These are phyloP conservation scores for Pichia californica DNA, from an alignment of 805 yeast species.

Conservation along the genomic window DNA sequence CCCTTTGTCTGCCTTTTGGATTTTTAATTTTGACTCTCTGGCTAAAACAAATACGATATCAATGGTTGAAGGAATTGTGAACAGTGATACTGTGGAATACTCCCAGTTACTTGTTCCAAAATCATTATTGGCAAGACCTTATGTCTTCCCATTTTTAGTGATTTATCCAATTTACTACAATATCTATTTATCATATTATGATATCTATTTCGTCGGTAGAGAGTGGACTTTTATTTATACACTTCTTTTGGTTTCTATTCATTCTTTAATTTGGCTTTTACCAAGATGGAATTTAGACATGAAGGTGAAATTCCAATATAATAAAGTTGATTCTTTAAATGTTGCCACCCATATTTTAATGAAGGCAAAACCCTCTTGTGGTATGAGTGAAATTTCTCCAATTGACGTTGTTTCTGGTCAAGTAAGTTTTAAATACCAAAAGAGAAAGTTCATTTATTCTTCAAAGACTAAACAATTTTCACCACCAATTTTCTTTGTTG, in stretches of 20 bases:
- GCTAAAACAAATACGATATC: too few relatives aligned
- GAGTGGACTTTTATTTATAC: slow-evolving; percentile 95
- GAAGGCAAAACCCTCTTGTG: slow-evolving; percentile 78
- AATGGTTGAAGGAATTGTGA: slow-evolving; percentile 42
- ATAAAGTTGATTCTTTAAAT: slow-evolving; percentile 40
- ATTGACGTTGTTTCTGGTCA: slow-evolving; percentile 52
- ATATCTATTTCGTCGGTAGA: slow-evolving; percentile 72
- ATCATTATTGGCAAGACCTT: slow-evolving; percentile 56
- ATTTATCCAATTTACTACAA: slow-evolving; percentile 70
- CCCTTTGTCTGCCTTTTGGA: too few relatives aligned
- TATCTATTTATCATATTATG: slow-evolving; percentile 64
- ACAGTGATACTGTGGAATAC: slow-evolving; percentile 62
- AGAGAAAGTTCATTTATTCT: slow-evolving; percentile 79
- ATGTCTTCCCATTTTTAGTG: slow-evolving; percentile 74
- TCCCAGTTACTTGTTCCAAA: slow-evolving; percentile 74
- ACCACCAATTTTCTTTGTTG: slow-evolving; percentile 78
- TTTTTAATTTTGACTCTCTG: too few relatives aligned
- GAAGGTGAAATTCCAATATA: slow-evolving; percentile 63
- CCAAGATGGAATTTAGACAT: slow-evolving; percentile 90
- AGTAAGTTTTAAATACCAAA: slow-evolving; percentile 76
- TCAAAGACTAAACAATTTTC: slow-evolving; percentile 47
- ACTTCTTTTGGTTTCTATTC: slow-evolving; percentile 65
- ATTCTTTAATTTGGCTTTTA: slow-evolving; percentile 73
- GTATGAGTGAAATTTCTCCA: slow-evolving; percentile 71
- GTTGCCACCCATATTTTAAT: slow-evolving; percentile 71